These are phyloP conservation scores for Yamadazyma laniorum DNA, from an alignment of 805 yeast genomes.

Conservation along the genomic window DNA sequence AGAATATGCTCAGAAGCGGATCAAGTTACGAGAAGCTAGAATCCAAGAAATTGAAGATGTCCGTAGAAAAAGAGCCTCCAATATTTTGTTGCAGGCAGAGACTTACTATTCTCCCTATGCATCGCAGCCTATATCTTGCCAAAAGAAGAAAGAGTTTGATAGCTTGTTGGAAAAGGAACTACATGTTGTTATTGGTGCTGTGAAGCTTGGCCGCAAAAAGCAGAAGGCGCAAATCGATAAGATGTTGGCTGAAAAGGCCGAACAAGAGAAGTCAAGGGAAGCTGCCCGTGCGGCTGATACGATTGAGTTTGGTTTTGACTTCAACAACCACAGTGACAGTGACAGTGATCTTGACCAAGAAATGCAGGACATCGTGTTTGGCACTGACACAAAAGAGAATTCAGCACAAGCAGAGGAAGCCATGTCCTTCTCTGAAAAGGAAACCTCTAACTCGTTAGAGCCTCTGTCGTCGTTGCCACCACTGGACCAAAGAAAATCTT, in stretches of 20 bases:
- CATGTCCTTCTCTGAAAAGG: not conserved
- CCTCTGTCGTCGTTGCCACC: no score
- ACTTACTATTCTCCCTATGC: conserved; percentile 39
- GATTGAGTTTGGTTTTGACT: conserved; percentile 16
- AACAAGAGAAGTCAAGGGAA: conserved; percentile 8
- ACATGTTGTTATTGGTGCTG: conserved; percentile 29
- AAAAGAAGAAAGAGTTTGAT: conserved; percentile 22
- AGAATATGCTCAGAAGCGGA: conserved; percentile 52
- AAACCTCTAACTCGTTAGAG: no score
- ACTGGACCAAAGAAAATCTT: no score
- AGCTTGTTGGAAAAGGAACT: conserved; percentile 26
- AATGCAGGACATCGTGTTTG: conserved; percentile 12
- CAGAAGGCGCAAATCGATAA: conserved; percentile 13
- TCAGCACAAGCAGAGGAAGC: no score
- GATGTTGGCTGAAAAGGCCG: conserved; percentile 8
- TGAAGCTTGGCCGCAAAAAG: conserved; percentile 24
- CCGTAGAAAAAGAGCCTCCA: conserved; percentile 22
- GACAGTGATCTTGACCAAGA: conserved; percentile 12
- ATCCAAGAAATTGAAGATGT: conserved; percentile 21
- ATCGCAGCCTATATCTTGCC: conserved; percentile 18
- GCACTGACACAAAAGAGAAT: not conserved
- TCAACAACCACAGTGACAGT: conserved; percentile 14
- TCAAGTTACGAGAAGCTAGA: conserved; percentile 31
- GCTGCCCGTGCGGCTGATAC: conserved; percentile 10
- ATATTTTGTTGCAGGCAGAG: conserved; percentile 40